These are phyloP conservation scores for Lepidium aucheri DNA, from an alignment of 345 rosid genomes.

Conservation along the genomic window DNA sequence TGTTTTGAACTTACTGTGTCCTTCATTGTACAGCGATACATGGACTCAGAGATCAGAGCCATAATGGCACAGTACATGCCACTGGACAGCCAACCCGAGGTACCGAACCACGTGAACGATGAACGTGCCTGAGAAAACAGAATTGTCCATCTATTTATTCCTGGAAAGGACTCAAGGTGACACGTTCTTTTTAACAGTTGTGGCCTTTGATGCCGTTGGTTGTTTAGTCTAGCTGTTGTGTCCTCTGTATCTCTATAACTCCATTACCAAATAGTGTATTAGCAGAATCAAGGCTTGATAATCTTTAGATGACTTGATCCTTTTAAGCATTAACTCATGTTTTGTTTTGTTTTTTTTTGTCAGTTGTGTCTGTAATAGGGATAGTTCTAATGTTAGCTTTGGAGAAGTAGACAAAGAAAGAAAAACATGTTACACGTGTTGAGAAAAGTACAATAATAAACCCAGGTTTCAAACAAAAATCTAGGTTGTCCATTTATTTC, in stretches of 20 bases:
- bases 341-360: not conserved
- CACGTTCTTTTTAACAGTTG: not conserved
- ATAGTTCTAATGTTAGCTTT: slow-evolving; percentile 4
- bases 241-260: not conserved
- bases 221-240: not conserved
- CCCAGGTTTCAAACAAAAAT: too few relatives aligned
- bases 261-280: not conserved
- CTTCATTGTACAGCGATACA: slow-evolving; percentile 57
- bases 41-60: slow-evolving; percentile 97
- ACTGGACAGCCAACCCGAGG: slow-evolving; percentile 74
- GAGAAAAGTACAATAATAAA: too few relatives aligned
- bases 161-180: slow-evolving; percentile 3
- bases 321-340: not conserved
- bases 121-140: slow-evolving; percentile 39
- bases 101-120: slow-evolving; percentile 47
- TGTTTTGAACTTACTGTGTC: not conserved
- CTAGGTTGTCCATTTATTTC: too few relatives aligned
- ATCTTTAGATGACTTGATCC: not conserved
- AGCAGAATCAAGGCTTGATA: slow-evolving; percentile 1
- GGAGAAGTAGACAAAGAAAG: not conserved
- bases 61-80: slow-evolving; percentile 99
- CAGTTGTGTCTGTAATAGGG: slow-evolving; percentile 11
- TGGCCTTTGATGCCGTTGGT: slow-evolving; percentile 1
- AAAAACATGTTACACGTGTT: too few relatives aligned
- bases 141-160: slow-evolving; percentile 6